These are phyloP conservation scores for Mycena leptocephala DNA, from an alignment of 768 basidiomycete species.

Conservation along the genomic window DNA sequence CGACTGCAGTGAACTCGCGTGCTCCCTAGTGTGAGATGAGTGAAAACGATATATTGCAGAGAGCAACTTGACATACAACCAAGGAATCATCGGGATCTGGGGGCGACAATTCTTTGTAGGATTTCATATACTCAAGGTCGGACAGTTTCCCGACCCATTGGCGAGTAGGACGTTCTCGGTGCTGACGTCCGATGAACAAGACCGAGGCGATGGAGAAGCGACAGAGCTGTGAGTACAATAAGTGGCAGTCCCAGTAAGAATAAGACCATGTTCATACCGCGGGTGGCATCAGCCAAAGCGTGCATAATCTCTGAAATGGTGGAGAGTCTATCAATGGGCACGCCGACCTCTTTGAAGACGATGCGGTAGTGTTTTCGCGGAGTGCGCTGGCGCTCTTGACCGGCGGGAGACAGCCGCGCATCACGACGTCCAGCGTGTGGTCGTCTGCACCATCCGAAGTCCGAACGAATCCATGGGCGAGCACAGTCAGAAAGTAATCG, in stretches of 20 bases:
- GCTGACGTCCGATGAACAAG: conserved; percentile 4
- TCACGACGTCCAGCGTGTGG: neutral
- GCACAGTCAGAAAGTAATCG: neutral
- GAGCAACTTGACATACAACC: neutral
- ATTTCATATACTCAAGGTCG: neutral
- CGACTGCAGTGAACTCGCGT: neutral
- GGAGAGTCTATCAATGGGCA: neutral
- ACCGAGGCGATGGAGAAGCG: neutral
- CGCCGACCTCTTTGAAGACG: conserved; percentile 10
- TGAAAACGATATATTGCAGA: too few species aligned
- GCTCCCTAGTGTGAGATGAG: neutral
- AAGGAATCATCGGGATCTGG: neutral
- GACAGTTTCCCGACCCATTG: neutral
- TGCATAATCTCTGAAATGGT: neutral
- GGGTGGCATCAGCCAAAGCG: conserved; percentile 7
- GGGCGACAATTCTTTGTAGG: neutral
- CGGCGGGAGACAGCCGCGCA: neutral
- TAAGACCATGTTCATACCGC: conserved; percentile 1
- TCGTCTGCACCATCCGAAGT: neutral
- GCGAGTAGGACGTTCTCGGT: conserved; percentile 4
- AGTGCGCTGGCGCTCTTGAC: neutral
- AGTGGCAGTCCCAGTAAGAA: neutral
- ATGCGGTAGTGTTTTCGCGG: conserved; percentile 6
- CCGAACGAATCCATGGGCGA: conserved; percentile 1
- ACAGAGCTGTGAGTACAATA: neutral